Conservation (phyloP, 306 rosid genomes). For the Cyclanthera cordifolia region DNA sequence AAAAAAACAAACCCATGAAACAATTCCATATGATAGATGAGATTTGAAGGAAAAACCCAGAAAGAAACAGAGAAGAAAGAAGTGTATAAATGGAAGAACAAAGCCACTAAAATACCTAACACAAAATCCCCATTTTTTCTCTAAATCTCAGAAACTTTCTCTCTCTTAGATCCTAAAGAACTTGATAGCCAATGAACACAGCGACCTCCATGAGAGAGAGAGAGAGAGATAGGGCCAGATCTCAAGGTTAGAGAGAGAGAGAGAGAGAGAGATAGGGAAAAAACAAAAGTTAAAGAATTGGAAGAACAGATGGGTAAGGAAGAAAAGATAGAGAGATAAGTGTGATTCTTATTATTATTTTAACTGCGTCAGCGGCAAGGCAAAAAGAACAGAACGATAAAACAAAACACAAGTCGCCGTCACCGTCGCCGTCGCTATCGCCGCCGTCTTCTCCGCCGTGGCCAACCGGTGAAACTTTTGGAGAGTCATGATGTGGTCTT, state of each 20-base stretch:
- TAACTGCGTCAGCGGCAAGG: conserved; percentile 8
- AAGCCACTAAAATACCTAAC: background rate
- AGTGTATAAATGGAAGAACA: background rate
- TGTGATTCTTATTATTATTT: conserved; percentile 11
- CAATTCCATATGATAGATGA: background rate
- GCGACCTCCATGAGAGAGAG: conserved; percentile 2
- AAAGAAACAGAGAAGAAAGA: background rate
- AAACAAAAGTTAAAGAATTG: background rate
- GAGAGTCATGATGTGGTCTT: too few relatives aligned
- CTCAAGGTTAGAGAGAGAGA: conserved; percentile 4
- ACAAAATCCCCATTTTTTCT: background rate
- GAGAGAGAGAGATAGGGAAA: background rate
- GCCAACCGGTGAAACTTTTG: too few relatives aligned
- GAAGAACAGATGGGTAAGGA: background rate
- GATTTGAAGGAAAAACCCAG: background rate
- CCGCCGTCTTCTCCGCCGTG: too few relatives aligned
- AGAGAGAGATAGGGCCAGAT: conserved; percentile 1
- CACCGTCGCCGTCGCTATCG: background rate
- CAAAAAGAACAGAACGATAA: background rate
- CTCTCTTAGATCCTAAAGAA: conserved; percentile 10
- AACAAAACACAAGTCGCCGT: background rate
- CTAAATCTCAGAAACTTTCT: conserved; percentile 5
- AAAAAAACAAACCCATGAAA: background rate
- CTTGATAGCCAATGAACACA: background rate
- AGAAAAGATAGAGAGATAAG: background rate